Conservation (phyloP, 2,329 filamentous ascomycete species). For the Phialophora verrucosa region DNA sequence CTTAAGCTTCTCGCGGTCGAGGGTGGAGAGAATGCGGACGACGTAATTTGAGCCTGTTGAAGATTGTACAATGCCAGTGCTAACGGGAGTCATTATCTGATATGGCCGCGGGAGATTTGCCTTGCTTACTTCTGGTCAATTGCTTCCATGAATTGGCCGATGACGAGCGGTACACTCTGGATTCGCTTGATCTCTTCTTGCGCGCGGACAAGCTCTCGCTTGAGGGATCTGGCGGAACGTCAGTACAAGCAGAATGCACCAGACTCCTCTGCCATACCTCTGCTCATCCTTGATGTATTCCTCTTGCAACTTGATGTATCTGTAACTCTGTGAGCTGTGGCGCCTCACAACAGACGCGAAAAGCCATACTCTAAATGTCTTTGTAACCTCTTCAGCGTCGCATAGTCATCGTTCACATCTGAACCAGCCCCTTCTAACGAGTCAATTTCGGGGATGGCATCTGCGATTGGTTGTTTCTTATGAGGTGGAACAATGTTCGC, state of each 20-base stretch:
- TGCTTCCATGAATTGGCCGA: constrained; percentile 99
- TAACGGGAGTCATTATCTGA: constrained; percentile 49
- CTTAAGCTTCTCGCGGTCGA: constrained; percentile 97
- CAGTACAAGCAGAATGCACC: neutral
- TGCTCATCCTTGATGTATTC: constrained; percentile 99
- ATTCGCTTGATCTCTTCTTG: constrained; percentile 99
- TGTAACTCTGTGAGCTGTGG: constrained; percentile 48
- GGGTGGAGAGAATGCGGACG: constrained; percentile 94
- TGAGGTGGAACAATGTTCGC: constrained; percentile 74
- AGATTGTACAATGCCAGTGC: constrained; percentile 97
- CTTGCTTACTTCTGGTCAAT: constrained; percentile 91
- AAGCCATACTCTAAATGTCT: constrained; percentile 82
- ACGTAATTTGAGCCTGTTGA: constrained; percentile 99
- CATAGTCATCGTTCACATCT: constrained; percentile 90
- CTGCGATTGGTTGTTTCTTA: constrained; percentile 77
- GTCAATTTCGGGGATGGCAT: constrained; percentile 86
- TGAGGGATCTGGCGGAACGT: constrained; percentile 72
- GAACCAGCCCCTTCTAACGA: constrained; percentile 81
- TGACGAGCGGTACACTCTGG: constrained; percentile 95
- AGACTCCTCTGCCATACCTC: constrained; percentile 60
- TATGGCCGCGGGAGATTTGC: neutral
- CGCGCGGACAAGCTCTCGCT: constrained; percentile 93
- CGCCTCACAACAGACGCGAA: neutral
- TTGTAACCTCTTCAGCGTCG: constrained; percentile 93
- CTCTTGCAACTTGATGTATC: constrained; percentile 95